Percentiles rank a stretch among this genome's conserved stretches.
phyloP scores from a whole-genome alignment of 441 rosid species.

The Dalechampia spathulata region DNA sequence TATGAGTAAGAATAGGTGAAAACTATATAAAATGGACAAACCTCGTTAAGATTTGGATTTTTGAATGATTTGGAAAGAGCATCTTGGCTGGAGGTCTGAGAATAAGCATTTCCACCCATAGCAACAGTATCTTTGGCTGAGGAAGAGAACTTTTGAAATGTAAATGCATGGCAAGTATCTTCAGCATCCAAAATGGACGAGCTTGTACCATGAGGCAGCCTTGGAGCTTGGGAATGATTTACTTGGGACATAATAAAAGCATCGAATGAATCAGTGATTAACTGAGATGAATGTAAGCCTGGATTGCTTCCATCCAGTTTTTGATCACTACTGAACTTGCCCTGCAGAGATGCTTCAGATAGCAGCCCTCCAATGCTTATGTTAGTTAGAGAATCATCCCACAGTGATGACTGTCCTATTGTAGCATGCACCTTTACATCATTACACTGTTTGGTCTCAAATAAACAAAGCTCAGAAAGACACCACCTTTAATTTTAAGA shows the following conservation, averaged over 20 bases:
- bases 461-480: slow-evolving; percentile 16
- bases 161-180: slow-evolving; percentile 83
- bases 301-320: slow-evolving; percentile 32
- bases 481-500: too few species aligned
- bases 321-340: slow-evolving; percentile 29
- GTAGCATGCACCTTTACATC: slow-evolving; percentile 25
- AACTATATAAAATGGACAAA: slow-evolving; percentile 18
- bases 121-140: slow-evolving; percentile 18
- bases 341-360: slow-evolving; percentile 65
- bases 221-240: slow-evolving; percentile 32
- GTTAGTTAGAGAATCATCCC: slow-evolving; percentile 65
- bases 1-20: neutral
- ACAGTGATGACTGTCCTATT: slow-evolving; percentile 32
- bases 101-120: slow-evolving; percentile 23
- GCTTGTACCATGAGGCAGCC: slow-evolving; percentile 26
- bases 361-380: slow-evolving; percentile 83
- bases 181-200: slow-evolving; percentile 88
- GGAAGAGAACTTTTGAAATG: slow-evolving; percentile 42
- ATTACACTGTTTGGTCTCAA: slow-evolving; percentile 32
- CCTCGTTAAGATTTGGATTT: slow-evolving; percentile 26
- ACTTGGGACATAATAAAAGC: slow-evolving; percentile 47
- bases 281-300: slow-evolving; percentile 37
- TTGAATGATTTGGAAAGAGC: slow-evolving; percentile 24
- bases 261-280: slow-evolving; percentile 61
- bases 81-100: slow-evolving; percentile 23